Percentiles rank a stretch among this genome's conserved stretches.
Evolutionary conservation across 1,284 basidiomycete species (phyloP).

Genomic region (Trichosporon asahii): DNA sequence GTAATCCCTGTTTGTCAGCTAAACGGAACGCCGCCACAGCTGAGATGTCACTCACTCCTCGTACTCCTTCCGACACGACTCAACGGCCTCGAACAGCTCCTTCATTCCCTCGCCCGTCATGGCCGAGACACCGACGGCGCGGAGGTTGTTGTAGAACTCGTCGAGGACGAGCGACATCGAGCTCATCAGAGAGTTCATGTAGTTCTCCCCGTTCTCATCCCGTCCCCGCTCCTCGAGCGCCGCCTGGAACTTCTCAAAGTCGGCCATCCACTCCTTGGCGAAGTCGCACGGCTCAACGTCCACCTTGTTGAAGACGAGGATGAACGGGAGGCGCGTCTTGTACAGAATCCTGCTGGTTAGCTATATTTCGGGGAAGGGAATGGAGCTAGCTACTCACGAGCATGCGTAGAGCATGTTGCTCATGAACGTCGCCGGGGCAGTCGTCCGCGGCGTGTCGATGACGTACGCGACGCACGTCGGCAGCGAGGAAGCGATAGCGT

Average conservation of each 20-base stretch:
- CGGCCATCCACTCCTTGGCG: conserved; percentile 96
- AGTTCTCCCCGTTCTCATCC: conserved; percentile 85
- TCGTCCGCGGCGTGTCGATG: conserved; percentile 94
- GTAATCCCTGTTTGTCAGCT: conserved; percentile 65
- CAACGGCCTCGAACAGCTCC: conserved; percentile 87
- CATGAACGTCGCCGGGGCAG: conserved; percentile 97
- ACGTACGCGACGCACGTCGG: conserved; percentile 95
- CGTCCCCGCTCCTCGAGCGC: conserved; percentile 60
- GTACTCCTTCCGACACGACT: conserved; percentile 82
- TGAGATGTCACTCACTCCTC: conserved; percentile 60
- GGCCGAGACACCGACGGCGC: conserved; percentile 92
- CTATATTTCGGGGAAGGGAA: neutral
- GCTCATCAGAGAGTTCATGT: conserved; percentile 99
- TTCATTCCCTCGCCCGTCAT: conserved; percentile 89
- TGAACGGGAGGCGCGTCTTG: conserved; percentile 95
- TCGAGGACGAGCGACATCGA: conserved; percentile 98
- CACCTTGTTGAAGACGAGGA: conserved; percentile 98
- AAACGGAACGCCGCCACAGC: neutral
- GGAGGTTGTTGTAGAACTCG: conserved; percentile 96
- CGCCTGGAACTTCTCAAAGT: conserved; percentile 73
- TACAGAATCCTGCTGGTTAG: conserved; percentile 74
- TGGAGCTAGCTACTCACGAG: conserved; percentile 62
- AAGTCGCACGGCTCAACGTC: conserved; percentile 83
- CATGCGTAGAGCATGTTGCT: conserved; percentile 99
- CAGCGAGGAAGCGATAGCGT: conserved; percentile 88